These are phyloP conservation scores for Penicillium sp. DNA, from an alignment of 2,329 filamentous ascomycete genomes.

Conservation along the genomic window DNA sequence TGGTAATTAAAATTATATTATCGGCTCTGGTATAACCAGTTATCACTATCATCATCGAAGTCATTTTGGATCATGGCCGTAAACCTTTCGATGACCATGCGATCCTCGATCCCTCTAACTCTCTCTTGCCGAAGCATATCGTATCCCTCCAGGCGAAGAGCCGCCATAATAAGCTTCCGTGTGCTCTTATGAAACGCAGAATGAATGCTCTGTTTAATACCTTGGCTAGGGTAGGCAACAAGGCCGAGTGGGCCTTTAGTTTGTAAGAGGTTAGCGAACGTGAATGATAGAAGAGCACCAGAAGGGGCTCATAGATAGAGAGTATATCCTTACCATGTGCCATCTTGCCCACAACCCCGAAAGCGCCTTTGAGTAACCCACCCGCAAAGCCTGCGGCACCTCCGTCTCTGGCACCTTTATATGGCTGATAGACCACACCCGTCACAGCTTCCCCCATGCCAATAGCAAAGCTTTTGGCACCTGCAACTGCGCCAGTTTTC, in stretches of 20 bases:
- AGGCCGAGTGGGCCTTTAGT: neutral
- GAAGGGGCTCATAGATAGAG: neutral
- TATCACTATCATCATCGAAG: neutral
- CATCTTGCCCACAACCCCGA: neutral
- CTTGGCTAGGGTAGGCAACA: neutral
- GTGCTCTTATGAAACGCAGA: neutral
- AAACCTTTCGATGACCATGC: neutral
- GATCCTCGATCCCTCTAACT: neutral
- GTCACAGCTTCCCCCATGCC: conserved; percentile 33
- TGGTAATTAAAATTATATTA: no score
- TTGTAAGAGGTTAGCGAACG: neutral
- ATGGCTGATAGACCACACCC: conserved; percentile 30
- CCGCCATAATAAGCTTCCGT: neutral
- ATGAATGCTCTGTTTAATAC: neutral
- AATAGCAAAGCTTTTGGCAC: conserved; percentile 30
- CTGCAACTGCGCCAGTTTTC: conserved; percentile 31
- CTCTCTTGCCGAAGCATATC: neutral
- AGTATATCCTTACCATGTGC: neutral
- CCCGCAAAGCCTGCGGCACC: conserved; percentile 32
- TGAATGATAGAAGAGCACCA: neutral
- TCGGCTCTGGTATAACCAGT: no score
- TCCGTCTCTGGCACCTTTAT: conserved; percentile 29
- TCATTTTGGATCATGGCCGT: neutral
- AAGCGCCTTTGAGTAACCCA: conserved; percentile 33
- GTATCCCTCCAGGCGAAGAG: neutral